Percentiles rank a stretch among this genome's conserved stretches.
Evolutionary conservation across 495 filamentous ascomycete genomes (phyloP).

Genomic region (Penicillium dipodomyicola): DNA sequence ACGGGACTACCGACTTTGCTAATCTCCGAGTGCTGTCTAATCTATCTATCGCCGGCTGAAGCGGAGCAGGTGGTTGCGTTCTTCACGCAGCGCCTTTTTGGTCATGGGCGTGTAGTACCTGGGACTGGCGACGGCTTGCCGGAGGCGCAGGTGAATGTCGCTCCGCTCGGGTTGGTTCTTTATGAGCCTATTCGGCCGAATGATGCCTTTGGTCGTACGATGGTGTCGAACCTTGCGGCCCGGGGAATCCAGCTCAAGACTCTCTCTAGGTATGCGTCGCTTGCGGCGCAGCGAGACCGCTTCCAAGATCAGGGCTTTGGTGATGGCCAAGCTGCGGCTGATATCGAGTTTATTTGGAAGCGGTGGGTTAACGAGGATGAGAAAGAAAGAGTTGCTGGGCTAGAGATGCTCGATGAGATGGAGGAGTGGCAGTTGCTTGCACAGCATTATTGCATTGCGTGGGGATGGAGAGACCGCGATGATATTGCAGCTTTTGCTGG

Average conservation of each 20-base stretch:
- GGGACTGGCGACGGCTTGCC: not conserved
- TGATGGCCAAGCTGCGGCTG: constrained; percentile 55
- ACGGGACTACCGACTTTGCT: constrained; percentile 70
- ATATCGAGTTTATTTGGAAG: constrained; percentile 73
- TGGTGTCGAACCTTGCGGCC: constrained; percentile 87
- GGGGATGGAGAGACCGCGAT: constrained; percentile 66
- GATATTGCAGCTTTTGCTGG: constrained; percentile 34
- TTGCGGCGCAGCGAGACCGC: constrained; percentile 63
- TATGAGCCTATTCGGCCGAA: constrained; percentile 86
- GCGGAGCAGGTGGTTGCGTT: constrained; percentile 63
- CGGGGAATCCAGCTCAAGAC: constrained; percentile 83
- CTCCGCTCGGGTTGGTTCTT: constrained; percentile 62
- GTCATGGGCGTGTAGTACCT: not conserved
- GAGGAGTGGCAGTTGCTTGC: constrained; percentile 92
- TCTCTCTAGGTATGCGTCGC: constrained; percentile 63
- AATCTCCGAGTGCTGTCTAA: constrained; percentile 90
- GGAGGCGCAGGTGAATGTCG: constrained; percentile 9
- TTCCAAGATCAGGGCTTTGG: constrained; percentile 61
- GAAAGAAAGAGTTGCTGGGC: constrained; percentile 69
- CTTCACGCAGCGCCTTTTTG: constrained; percentile 57
- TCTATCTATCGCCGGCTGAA: constrained; percentile 68
- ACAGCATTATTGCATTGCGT: constrained; percentile 84
- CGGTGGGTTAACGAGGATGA: constrained; percentile 69
- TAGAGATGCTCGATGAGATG: constrained; percentile 93
- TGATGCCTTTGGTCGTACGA: constrained; percentile 83